Evolutionary conservation across 176 grass and related monocot genomes (phyloP), one percentile per base, ranked within the genome.

Genomic region (Avena atlantica): DNA sequence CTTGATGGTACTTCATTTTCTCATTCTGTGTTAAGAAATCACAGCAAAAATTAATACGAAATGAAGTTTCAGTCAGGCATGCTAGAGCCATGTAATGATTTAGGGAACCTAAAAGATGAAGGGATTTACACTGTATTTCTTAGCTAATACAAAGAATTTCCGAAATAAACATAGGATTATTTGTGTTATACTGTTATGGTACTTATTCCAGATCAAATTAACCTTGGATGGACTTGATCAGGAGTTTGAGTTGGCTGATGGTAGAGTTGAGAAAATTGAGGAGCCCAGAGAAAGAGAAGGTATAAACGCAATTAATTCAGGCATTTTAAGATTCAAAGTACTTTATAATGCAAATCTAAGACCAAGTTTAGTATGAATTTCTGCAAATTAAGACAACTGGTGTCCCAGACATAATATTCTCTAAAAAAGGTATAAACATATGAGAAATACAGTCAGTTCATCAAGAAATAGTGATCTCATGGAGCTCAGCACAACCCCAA

Each of bases 1-100:
- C 94, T 78, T 99, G 91, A 42, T 99, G 94, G 75, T 83, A 94
- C 83, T 90, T 94, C 59, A 80, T 88, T 91, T 91, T 99, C 67
- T 97, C 97, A 86, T 89, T 94, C 97, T 99, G 83, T 58, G 23
- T 52, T 47, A 72, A 74, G 83, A 81, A 83, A 74, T 53, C 8
- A 8, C 17, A 73, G 13, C 16, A 52, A 79, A 85, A 78, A 74
- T 8, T 76, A 68, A 82, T 57, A 86, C 27, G 0, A 64, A 71
- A 71, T 81, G 64, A 76, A 42, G 81, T 44, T n/a, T 84, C 27
- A 85, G 75, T 85, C 19, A 73, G 80, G 9, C 61, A 82, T 44
- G 71, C 5, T 37, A 86, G 62, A 78, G 29, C 74, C 20, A 81
- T 23, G 17, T 40, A 23, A 49, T 23, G 64, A 75, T 66, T 89